Evolutionary conservation across 2,329 filamentous ascomycete genomes (phyloP).

Genomic region (Trichoderma sp.): DNA sequence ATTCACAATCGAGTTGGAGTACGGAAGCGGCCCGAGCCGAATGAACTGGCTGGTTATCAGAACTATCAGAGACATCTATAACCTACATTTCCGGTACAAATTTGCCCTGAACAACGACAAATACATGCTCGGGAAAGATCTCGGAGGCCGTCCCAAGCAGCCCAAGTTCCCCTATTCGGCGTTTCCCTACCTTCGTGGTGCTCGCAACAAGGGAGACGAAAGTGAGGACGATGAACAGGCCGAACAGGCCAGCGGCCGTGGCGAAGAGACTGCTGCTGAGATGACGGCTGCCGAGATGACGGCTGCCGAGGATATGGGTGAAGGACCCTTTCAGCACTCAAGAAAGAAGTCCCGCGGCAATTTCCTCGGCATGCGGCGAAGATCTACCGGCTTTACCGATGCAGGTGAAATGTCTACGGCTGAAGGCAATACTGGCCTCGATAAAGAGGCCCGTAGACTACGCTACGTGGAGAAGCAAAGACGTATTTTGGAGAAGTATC

Average conservation of each 20-base stretch:
- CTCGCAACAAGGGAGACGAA: constrained; percentile 76
- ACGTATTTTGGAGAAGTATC: constrained; percentile 81
- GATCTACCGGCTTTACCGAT: constrained; percentile 53
- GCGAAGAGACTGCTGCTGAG: constrained; percentile 50
- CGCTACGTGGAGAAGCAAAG: constrained; percentile 81
- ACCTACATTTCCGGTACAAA: constrained; percentile 92
- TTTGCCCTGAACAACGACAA: constrained; percentile 81
- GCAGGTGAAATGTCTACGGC: constrained; percentile 46
- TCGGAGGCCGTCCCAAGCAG: constrained; percentile 72
- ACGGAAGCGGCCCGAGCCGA: constrained; percentile 89
- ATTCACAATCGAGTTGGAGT: constrained; percentile 91
- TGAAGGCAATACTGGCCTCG: constrained; percentile 53
- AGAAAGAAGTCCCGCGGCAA: constrained; percentile 56
- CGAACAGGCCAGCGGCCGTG: constrained; percentile 44
- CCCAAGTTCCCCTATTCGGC: constrained; percentile 87
- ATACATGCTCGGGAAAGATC: constrained; percentile 69
- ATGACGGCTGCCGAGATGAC: constrained; percentile 62
- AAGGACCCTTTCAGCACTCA: constrained; percentile 34
- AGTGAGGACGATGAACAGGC: constrained; percentile 63
- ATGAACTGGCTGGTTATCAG: constrained; percentile 96
- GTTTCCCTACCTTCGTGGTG: constrained; percentile 84
- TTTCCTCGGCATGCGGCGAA: constrained; percentile 55
- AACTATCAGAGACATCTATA: constrained; percentile 85
- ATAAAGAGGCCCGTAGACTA: constrained; percentile 45
- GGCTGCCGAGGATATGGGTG: constrained; percentile 65